Base-by-base conservation (phyloP, 148 eudicot species). In the Rheum nobile region DNA sequence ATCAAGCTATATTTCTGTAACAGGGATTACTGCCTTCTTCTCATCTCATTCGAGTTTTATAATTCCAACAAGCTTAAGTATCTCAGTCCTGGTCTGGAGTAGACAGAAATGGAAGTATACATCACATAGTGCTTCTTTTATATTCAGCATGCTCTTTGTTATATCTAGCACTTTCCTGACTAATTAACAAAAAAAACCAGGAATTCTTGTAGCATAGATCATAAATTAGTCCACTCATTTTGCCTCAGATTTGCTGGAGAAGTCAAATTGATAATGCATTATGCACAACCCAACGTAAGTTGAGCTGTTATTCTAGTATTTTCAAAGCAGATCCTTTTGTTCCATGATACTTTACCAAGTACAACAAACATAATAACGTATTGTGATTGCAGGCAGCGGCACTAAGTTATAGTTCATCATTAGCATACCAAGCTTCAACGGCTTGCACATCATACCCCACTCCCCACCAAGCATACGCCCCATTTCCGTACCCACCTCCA, bases 231-330 rank as follows among this genome's bases (percentile, higher is more conserved):
- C 28, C 77, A 35, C 73, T 42, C 50, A 35, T 48, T 67, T 21
- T 73, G 65, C 59, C 37, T 47, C 84, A 95, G 99, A 84, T 79
- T 85, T 84, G 93, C 99, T 28, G 97, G 99, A 77, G 99, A 95
- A 89, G 82, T 95, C 31, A 89, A 91, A 78, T 65, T 95, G 77
- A 95, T 91, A 75, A 79, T 95, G 89, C 92, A 91, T 77, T 95
- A 84, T 77, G 79, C 86, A 50, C 81, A 83, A 48, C 83, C 89
- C 80, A 85, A 81, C 69, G 98, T 89, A 81, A 85, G 87, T 75
- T 71, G 42, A 39, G 14, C 41, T 32, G 13, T 7, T 37, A 16
- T 46, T 41, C 61, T 57, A 10, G 8, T 34, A 19, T 21, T 39
- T 41, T 43, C n/a, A n/a, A n/a, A n/a, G n/a, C n/a, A n/a, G n/a